Conservation (phyloP, 2,329 filamentous ascomycete genomes). For the Capronia americana region DNA sequence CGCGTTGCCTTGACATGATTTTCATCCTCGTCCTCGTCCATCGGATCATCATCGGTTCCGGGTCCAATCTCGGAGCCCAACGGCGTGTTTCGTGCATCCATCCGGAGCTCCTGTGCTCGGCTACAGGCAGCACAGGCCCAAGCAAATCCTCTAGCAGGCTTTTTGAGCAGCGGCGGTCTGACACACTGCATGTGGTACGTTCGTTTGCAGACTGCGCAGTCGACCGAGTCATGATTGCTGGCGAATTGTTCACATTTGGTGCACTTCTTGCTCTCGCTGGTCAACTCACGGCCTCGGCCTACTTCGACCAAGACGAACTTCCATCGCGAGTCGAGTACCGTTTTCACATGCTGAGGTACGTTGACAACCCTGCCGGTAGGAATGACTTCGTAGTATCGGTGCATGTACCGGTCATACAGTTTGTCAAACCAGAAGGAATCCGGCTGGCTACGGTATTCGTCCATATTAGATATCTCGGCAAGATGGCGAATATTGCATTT, state of each 20-base stretch:
- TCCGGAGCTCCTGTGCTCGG: constrained; percentile 88
- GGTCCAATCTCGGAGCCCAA: constrained; percentile 63
- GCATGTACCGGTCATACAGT: constrained; percentile 96
- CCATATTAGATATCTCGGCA: constrained; percentile 80
- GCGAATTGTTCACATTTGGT: constrained; percentile 91
- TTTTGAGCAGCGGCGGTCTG: constrained; percentile 87
- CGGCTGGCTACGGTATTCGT: constrained; percentile 80
- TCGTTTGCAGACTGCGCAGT: constrained; percentile 91
- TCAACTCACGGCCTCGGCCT: constrained; percentile 91
- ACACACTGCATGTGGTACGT: constrained; percentile 99
- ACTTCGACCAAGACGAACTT: constrained; percentile 95
- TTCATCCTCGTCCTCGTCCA: constrained; percentile 72
- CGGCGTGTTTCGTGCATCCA: constrained; percentile 88
- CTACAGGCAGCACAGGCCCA: constrained; percentile 98
- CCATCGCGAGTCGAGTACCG: constrained; percentile 94
- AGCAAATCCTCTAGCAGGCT: constrained; percentile 94
- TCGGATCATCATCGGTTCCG: constrained; percentile 68
- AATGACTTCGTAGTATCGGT: constrained; percentile 96
- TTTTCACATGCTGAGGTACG: constrained; percentile 92
- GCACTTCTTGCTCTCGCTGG: constrained; percentile 93
- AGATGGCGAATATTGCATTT: constrained; percentile 91
- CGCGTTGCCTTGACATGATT: constrained; percentile 60
- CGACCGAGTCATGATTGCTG: constrained; percentile 91
- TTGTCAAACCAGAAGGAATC: constrained; percentile 98
- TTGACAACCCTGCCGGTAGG: constrained; percentile 93